phyloP scores from a whole-genome alignment of 2,329 filamentous ascomycete genomes.

The Fusarium penzigii region DNA sequence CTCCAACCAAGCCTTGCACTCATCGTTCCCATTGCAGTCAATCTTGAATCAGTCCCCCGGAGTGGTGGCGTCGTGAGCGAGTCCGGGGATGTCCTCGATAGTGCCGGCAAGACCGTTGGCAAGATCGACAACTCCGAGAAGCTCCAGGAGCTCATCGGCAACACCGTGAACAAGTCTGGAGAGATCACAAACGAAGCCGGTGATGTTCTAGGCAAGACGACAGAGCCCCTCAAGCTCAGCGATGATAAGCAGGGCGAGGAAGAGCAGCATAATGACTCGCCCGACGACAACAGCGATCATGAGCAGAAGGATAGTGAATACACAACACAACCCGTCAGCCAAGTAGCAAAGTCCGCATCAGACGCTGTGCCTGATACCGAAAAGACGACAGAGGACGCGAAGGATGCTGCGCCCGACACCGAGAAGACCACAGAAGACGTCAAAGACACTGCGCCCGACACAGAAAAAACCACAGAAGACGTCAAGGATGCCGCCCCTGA shows the following conservation, averaged over 20 bases:
- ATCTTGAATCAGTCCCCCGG: slow-evolving; percentile 34
- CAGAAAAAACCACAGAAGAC: slow-evolving; percentile 12
- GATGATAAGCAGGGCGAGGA: slow-evolving; percentile 34
- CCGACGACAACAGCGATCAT: slow-evolving; percentile 13
- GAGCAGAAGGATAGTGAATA: slow-evolving; percentile 37
- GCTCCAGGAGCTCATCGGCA: slow-evolving; percentile 43
- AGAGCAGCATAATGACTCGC: slow-evolving; percentile 10
- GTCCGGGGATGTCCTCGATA: slow-evolving; percentile 46
- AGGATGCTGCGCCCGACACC: slow-evolving; percentile 7
- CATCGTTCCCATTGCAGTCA: slow-evolving; percentile 32
- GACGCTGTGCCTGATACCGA: background rate
- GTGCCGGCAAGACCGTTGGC: slow-evolving; percentile 45
- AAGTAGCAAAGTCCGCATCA: slow-evolving; percentile 27
- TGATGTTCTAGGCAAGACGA: slow-evolving; percentile 46
- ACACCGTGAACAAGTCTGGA: slow-evolving; percentile 38
- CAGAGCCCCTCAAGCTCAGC: slow-evolving; percentile 33
- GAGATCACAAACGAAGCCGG: slow-evolving; percentile 39
- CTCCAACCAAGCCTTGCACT: slow-evolving; percentile 24
- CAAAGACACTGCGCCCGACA: slow-evolving; percentile 1
- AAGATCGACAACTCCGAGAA: slow-evolving; percentile 43
- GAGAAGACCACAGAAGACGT: slow-evolving; percentile 15
- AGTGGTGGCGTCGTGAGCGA: slow-evolving; percentile 46
- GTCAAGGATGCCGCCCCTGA: slow-evolving; percentile 19
- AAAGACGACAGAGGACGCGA: background rate
- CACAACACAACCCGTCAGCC: slow-evolving; percentile 36